Evolutionary conservation across 2,329 filamentous ascomycete genomes (phyloP), one percentile per base, ranked within the genome.

Genomic region (Lachnellula hyalina): DNA sequence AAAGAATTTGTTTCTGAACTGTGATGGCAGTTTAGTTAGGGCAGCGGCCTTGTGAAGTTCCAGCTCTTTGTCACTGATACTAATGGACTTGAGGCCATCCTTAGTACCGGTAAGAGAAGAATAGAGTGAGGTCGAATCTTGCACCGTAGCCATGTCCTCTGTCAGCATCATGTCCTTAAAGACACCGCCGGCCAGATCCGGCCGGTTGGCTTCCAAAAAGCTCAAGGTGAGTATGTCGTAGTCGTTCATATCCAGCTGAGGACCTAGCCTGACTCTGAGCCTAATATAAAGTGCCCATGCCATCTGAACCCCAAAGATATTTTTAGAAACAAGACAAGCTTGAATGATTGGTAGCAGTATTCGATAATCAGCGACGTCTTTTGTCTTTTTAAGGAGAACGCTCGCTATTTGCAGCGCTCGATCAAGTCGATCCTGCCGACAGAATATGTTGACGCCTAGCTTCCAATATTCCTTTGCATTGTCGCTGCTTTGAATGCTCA

Each of bases 111-210:
- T 32, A 7, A 41, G 49, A 25, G 38, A 47, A 44, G 45, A 49
- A 42, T 68, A 65, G 6, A 60, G 53, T 32, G 56, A 45, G 14
- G 49, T 57, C 8, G 67, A 69, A 56, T 68, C 63, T 46, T 63
- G 44, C 11, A 14, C 28, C 3, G 36, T 41, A 4, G 9, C 11
- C 17, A 34, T 47, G 17, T 46, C 21, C 12, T 50, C 45, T n/a
- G 61, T 64, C 34, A 69, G 62, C 84, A 96, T 91, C 90, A 96
- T 95, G 68, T 96, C 90, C 62, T 87, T 89, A 70, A 96, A 96
- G 0, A 90, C 83, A 51, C 83, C 82, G 52, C 93, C 77, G 0
- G 89, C 89, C 56, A 85, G 78, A 56, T 87, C 80, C 5, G 82
- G 76, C 55, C 85, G 77, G 51, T 83, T 81, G 6, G 82, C 78